Evolutionary conservation across 768 basidiomycete genomes (phyloP), one percentile per base, ranked within the genome.

Genomic region (Vararia minispora): DNA sequence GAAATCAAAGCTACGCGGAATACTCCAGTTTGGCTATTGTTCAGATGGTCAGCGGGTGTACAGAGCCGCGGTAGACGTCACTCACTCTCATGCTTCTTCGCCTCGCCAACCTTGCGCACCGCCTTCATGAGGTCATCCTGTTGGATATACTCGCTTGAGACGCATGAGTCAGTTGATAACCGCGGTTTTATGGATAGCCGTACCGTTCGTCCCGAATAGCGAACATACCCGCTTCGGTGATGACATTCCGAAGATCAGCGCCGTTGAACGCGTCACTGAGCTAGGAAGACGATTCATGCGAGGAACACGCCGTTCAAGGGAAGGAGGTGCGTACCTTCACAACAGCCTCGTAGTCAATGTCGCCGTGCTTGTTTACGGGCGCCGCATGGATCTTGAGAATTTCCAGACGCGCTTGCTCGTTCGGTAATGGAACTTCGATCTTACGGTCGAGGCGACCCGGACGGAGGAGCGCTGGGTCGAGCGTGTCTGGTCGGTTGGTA

Each of bases 91-190:
- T 95, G 92, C 59, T 97, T 97, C 78, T 97, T 97, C 12, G 90
- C 87, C 52, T 98, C 94, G 28, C 79, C 76, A 14, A 98, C 80
- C 58, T 99, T 99, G 48, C 95, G 71, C 28, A 87, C 89, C 13
- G 94, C 94, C 65, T 98, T 98, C 43, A 84, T 88, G 40, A 95
- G 66, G 61, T 99, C 94, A 54, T 98, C 94, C 59, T 99, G 94
- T 36, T 75, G 80, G 39, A 92, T 66, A 47, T 89, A 91, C 53
- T 92, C 90, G 44, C 90, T 84, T 48, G 16, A 4, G 23, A 10
- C 17, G 18, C 21, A 31, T 2, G 16, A 7, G 30, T 25, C 33
- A 37, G 28, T 22, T 43, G 20, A 25, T n/a, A 14, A 11, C 14
- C 35, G 14, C 38, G 16, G 17, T 29, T 33, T 8, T 3, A 23